phyloP scores from a whole-genome alignment of 306 rosid species.

The Albizia julibrissin region DNA sequence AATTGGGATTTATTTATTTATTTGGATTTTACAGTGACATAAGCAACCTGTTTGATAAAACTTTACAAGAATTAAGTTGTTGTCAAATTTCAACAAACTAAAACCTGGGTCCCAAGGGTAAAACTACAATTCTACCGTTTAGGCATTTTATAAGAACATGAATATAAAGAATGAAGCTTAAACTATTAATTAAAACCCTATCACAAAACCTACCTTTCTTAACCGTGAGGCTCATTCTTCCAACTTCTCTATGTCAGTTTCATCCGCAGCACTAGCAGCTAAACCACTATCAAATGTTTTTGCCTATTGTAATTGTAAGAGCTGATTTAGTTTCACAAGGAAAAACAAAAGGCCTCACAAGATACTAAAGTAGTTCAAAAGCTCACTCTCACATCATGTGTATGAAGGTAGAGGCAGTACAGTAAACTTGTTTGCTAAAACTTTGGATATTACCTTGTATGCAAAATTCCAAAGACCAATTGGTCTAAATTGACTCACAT shows the following conservation, averaged over 20 bases:
- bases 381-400: not conserved
- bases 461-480: too few relatives aligned
- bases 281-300: constrained; percentile 56
- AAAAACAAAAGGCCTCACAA: constrained; percentile 20
- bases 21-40: too few relatives aligned
- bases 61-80: not conserved
- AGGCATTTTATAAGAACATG: not conserved
- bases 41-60: not conserved
- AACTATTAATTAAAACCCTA: constrained; percentile 1
- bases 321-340: constrained; percentile 32
- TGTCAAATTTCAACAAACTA: constrained; percentile 17
- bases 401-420: not conserved
- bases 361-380: not conserved
- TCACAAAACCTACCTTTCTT: constrained; percentile 57
- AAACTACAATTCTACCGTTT: constrained; percentile 12
- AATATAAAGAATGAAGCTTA: constrained; percentile 19
- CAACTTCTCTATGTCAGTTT: constrained; percentile 72
- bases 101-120: constrained; percentile 2
- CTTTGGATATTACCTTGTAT: too few relatives aligned
- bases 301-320: constrained; percentile 52
- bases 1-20: too few relatives aligned
- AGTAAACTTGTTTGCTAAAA: too few relatives aligned
- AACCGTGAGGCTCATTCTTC: constrained; percentile 71
- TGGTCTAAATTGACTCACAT: too few relatives aligned
- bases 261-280: constrained; percentile 55